Conservation (phyloP, 1,284 basidiomycete species). For the Cutaneotrichosporon mucoides region DNA sequence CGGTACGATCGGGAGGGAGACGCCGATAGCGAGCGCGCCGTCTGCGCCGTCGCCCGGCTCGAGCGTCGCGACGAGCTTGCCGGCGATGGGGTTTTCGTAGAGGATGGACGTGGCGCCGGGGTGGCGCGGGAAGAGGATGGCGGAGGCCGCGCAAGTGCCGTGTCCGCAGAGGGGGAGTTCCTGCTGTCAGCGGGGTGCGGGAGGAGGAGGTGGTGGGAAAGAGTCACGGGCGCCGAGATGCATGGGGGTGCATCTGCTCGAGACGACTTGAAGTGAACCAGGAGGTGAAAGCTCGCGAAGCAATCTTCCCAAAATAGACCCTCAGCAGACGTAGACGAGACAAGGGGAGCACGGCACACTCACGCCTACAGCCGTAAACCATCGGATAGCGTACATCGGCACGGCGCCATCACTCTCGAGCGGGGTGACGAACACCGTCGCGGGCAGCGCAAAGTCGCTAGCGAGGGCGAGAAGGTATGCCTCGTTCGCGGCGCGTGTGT, state of each 20-base stretch:
- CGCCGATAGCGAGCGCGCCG: background rate
- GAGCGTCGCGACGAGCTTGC: conserved; percentile 21
- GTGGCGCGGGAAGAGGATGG: conserved; percentile 18
- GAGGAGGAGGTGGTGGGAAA: too few relatives aligned
- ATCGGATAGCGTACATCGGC: conserved; percentile 20
- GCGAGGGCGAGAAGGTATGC: conserved; percentile 25
- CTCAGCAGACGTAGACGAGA: too few relatives aligned
- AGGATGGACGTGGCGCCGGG: conserved; percentile 12
- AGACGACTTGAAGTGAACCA: too few relatives aligned
- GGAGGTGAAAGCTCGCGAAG: too few relatives aligned
- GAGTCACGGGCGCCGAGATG: too few relatives aligned
- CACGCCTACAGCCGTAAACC: conserved; percentile 34
- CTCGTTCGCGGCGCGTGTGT: conserved; percentile 21
- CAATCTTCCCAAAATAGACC: too few relatives aligned
- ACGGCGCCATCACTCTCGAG: conserved; percentile 14
- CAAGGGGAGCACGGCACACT: conserved; percentile 1
- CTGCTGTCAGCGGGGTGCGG: conserved; percentile 14
- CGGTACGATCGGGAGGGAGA: background rate
- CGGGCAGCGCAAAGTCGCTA: conserved; percentile 32
- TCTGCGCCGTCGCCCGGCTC: background rate
- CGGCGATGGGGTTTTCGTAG: conserved; percentile 24
- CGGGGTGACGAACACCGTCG: conserved; percentile 27
- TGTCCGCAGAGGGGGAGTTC: conserved; percentile 40
- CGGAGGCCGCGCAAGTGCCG: conserved; percentile 32
- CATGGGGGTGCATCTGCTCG: too few relatives aligned